Evolutionary conservation across 1,284 basidiomycete species (phyloP).

Genomic region (Caloboletus inedulis): DNA sequence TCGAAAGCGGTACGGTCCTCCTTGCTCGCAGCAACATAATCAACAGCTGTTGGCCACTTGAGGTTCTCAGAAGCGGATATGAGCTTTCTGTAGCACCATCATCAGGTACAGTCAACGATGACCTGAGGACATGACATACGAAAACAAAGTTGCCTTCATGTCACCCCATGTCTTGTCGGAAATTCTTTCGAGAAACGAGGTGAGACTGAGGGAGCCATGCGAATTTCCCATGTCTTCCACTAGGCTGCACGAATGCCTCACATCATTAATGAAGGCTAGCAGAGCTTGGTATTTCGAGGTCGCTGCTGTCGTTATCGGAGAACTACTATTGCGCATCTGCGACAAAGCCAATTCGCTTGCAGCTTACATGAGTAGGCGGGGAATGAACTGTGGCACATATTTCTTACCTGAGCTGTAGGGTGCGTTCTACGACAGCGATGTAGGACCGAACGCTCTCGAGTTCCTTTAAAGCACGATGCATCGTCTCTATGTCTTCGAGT

Average conservation of each 20-base stretch:
- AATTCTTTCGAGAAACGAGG: slow-evolving; percentile 56
- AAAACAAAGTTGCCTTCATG: slow-evolving; percentile 62
- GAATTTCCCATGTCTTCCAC: slow-evolving; percentile 42
- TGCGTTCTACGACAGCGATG: slow-evolving; percentile 68
- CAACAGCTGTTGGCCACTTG: slow-evolving; percentile 76
- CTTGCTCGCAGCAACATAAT: slow-evolving; percentile 51
- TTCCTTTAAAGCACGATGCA: slow-evolving; percentile 71
- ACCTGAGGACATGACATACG: slow-evolving; percentile 44
- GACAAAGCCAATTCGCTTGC: slow-evolving; percentile 55
- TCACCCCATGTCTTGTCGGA: slow-evolving; percentile 70
- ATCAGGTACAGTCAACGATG: neutral
- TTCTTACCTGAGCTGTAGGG: slow-evolving; percentile 71
- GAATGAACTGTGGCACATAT: slow-evolving; percentile 10
- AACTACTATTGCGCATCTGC: slow-evolving; percentile 41
- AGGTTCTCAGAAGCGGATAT: slow-evolving; percentile 65
- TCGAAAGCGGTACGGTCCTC: slow-evolving; percentile 67
- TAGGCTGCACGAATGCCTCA: slow-evolving; percentile 41
- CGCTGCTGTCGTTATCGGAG: slow-evolving; percentile 43
- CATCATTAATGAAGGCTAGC: slow-evolving; percentile 54
- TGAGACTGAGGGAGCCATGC: slow-evolving; percentile 47
- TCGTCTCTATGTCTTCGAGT: slow-evolving; percentile 75
- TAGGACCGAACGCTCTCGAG: slow-evolving; percentile 75
- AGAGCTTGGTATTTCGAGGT: slow-evolving; percentile 61
- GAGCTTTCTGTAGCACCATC: slow-evolving; percentile 48
- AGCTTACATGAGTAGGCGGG: slow-evolving; percentile 15